Conservation (phyloP, 441 rosid species). For the Arabidopsis lyrata region DNA sequence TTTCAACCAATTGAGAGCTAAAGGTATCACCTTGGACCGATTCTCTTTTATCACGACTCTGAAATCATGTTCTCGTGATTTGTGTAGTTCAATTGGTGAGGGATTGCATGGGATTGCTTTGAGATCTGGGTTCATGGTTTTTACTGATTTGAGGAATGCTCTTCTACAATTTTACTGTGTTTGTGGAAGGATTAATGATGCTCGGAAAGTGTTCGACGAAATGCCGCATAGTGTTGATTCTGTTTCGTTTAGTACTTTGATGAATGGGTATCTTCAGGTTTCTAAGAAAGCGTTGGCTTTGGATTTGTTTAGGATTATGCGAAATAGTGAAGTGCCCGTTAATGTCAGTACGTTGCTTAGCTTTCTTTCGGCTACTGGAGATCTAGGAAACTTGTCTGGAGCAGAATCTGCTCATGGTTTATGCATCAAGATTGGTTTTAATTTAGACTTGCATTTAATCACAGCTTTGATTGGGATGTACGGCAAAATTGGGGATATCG, state of each 20-base stretch:
- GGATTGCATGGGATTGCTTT: slow-evolving; percentile 62
- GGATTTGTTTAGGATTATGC: slow-evolving; percentile 52
- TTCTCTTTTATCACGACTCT: slow-evolving; percentile 67
- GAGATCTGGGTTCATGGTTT: slow-evolving; percentile 56
- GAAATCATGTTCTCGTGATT: slow-evolving; percentile 56
- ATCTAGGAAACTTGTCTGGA: slow-evolving; percentile 47
- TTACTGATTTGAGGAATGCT: slow-evolving; percentile 54
- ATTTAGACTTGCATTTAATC: slow-evolving; percentile 49
- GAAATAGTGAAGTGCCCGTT: slow-evolving; percentile 37
- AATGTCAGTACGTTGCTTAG: slow-evolving; percentile 54
- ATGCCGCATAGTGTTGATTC: slow-evolving; percentile 51
- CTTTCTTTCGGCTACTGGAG: slow-evolving; percentile 52
- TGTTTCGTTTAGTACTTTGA: slow-evolving; percentile 65
- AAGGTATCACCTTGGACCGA: slow-evolving; percentile 54
- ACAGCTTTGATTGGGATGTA: slow-evolving; percentile 67
- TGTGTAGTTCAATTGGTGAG: slow-evolving; percentile 44
- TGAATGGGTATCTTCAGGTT: slow-evolving; percentile 56
- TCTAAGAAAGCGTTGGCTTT: slow-evolving; percentile 46
- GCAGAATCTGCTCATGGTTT: slow-evolving; percentile 57
- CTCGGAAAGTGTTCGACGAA: slow-evolving; percentile 67
- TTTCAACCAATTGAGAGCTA: slow-evolving; percentile 63
- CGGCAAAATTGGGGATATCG: slow-evolving; percentile 51
- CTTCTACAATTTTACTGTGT: slow-evolving; percentile 52
- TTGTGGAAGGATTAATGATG: slow-evolving; percentile 46
- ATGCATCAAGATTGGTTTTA: slow-evolving; percentile 57